A percentile compares a stretch with the other conserved stretches of the same genome.
Evolutionary conservation across 192 early-diverging fungal species (phyloP).

Genomic region (Lunasporangiospora selenospora): DNA sequence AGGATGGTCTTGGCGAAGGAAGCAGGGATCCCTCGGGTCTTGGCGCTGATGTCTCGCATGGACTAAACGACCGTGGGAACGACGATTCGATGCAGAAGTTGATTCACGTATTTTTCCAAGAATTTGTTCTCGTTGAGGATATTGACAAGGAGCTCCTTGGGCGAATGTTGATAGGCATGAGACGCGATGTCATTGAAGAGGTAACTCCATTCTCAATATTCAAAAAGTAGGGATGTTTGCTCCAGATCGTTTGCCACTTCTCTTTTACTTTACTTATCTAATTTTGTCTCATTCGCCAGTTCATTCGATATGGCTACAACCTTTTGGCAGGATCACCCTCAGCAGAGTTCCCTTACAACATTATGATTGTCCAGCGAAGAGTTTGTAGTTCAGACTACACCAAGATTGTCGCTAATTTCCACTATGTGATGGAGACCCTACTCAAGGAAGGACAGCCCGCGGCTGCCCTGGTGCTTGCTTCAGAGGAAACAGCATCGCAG

Average conservation of each 20-base stretch:
- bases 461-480: slow-evolving; percentile 7
- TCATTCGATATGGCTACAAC: slow-evolving; percentile 41
- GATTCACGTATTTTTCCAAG: slow-evolving; percentile 42
- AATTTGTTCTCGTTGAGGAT: slow-evolving; percentile 38
- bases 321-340: slow-evolving; percentile 14
- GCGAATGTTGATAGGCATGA: slow-evolving; percentile 39
- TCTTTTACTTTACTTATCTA: too few species aligned
- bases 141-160: slow-evolving; percentile 37
- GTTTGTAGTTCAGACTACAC: slow-evolving; percentile 24
- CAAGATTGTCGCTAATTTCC: slow-evolving; percentile 41
- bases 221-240: too few species aligned
- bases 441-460: slow-evolving; percentile 44
- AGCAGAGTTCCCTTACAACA: slow-evolving; percentile 26
- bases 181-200: slow-evolving; percentile 37
- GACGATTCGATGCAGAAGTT: slow-evolving; percentile 26
- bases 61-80: too few species aligned
- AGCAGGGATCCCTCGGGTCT: too few species aligned
- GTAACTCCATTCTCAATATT: too few species aligned
- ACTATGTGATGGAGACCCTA: slow-evolving; percentile 55
- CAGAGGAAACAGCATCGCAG: slow-evolving; percentile 6
- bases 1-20: too few species aligned
- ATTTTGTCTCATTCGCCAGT: slow-evolving; percentile 7
- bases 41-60: too few species aligned
- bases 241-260: too few species aligned
- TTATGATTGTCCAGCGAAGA: slow-evolving; percentile 34